Percentiles rank a stretch among this genome's conserved stretches.
Conservation (phyloP, 108 stramenopile species). For the Parietichytrium sp. region DNA sequence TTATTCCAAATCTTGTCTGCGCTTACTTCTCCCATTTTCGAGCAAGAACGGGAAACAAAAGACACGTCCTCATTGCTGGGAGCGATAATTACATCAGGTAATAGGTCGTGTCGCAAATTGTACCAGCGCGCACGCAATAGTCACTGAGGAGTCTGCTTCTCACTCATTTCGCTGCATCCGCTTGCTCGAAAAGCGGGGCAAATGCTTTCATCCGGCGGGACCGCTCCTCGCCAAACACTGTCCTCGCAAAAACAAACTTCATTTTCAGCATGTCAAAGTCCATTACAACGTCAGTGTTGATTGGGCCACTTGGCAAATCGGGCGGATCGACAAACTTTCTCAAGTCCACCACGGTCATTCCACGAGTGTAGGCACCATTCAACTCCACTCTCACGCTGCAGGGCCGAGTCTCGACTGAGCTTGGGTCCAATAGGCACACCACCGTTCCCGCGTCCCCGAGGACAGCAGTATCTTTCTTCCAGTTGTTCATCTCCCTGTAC, state of each 20-base stretch:
- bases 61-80: too few species aligned
- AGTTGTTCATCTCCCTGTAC: background rate
- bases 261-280: background rate
- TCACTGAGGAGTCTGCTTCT: too few species aligned
- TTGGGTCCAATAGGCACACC: background rate
- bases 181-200: too few species aligned
- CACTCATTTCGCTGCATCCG: too few species aligned
- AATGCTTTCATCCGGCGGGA: too few species aligned
- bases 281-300: conserved; percentile 15
- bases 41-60: too few species aligned
- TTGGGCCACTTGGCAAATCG: background rate
- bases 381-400: conserved; percentile 9
- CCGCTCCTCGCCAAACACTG: background rate
- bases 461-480: conserved; percentile 29
- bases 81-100: too few species aligned
- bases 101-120: too few species aligned
- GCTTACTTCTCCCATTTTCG: too few species aligned
- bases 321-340: conserved; percentile 31
- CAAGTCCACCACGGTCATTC: conserved; percentile 24
- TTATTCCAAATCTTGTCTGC: too few species aligned
- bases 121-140: too few species aligned
- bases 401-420: background rate
- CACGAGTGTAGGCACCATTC: background rate
- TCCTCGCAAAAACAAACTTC: background rate
- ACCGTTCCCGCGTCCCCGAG: conserved; percentile 33